A percentile compares a stretch with the other conserved stretches of the same genome.
phyloP scores from a whole-genome alignment of 1,284 basidiomycete genomes.

The Papiliotrema fonsecae region DNA sequence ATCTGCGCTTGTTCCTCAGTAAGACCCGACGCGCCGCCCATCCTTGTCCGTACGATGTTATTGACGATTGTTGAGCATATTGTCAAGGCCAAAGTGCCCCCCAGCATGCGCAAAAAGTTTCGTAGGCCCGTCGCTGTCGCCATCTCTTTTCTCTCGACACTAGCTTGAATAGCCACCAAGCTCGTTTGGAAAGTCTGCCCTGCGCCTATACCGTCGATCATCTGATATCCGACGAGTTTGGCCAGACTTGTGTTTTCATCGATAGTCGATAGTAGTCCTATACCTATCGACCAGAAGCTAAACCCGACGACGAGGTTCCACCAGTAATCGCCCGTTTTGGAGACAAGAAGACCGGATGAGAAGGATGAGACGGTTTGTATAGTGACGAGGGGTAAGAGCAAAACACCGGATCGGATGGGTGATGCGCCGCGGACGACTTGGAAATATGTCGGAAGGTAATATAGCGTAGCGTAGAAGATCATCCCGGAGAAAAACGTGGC shows the following conservation, averaged over 20 bases:
- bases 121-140: constrained; percentile 39
- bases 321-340: constrained; percentile 61
- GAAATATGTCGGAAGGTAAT: constrained; percentile 66
- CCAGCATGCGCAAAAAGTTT: constrained; percentile 43
- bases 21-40: constrained; percentile 5
- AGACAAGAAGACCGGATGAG: constrained; percentile 56
- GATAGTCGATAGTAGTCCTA: constrained; percentile 64
- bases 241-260: constrained; percentile 53
- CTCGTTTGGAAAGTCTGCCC: constrained; percentile 44
- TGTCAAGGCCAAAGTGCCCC: constrained; percentile 30
- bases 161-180: constrained; percentile 55
- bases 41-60: constrained; percentile 29
- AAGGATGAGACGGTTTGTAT: constrained; percentile 56
- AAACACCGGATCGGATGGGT: constrained; percentile 59
- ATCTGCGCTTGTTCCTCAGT: constrained; percentile 2
- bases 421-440: constrained; percentile 64
- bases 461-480: constrained; percentile 38
- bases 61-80: constrained; percentile 30
- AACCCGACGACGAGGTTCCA: constrained; percentile 64
- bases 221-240: constrained; percentile 61
- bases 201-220: constrained; percentile 62
- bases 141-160: constrained; percentile 39
- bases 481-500: constrained; percentile 61
- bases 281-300: constrained; percentile 62
- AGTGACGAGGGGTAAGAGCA: constrained; percentile 62